These are phyloP conservation scores for Vanrija humicola DNA, from an alignment of 1,284 basidiomycete genomes.

Conservation along the genomic window DNA sequence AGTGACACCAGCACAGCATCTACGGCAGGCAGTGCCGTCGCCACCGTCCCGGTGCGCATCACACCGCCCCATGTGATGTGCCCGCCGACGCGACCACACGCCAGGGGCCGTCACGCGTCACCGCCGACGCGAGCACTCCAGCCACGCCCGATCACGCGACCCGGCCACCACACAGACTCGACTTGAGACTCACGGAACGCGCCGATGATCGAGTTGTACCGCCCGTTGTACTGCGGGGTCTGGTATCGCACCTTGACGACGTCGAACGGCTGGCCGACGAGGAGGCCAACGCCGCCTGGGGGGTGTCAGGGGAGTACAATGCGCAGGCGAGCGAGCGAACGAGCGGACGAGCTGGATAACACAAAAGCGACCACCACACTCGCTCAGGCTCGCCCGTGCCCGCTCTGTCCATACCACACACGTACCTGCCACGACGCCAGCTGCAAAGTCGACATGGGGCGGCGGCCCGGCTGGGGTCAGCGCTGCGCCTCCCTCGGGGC, in stretches of 20 bases:
- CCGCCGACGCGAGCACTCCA: background rate
- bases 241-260: conserved; percentile 49
- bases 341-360: too few relatives aligned
- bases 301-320: background rate
- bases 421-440: conserved; percentile 44
- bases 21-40: too few relatives aligned
- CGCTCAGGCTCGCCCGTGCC: background rate
- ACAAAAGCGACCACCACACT: background rate
- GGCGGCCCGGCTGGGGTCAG: conserved; percentile 15
- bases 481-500: too few relatives aligned
- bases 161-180: background rate
- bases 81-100: too few relatives aligned
- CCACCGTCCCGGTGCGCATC: too few relatives aligned
- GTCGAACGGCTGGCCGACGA: conserved; percentile 50
- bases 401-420: background rate
- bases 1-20: too few relatives aligned
- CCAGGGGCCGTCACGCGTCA: background rate
- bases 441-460: conserved; percentile 42
- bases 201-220: conserved; percentile 38
- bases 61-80: too few relatives aligned
- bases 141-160: background rate
- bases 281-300: conserved; percentile 45
- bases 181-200: conserved; percentile 37
- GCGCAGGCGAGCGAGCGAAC: too few relatives aligned
- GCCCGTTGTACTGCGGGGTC: conserved; percentile 39